These are phyloP conservation scores for Penicillium crustosum DNA, from an alignment of 2,329 filamentous ascomycete species.

Conservation along the genomic window DNA sequence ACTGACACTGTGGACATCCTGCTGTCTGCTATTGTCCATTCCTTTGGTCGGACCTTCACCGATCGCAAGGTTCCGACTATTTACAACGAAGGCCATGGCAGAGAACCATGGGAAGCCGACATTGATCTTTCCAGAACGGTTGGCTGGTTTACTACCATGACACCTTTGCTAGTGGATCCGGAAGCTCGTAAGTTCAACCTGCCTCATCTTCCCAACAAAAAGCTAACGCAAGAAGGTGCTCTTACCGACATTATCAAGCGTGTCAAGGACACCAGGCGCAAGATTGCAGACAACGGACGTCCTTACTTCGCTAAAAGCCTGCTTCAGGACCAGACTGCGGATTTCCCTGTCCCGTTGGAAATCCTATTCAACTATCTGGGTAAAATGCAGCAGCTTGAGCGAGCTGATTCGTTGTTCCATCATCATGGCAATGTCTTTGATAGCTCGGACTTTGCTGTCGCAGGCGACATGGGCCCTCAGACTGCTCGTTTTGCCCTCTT, in stretches of 20 bases:
- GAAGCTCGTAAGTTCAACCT: constrained; percentile 24
- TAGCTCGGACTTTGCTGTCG: constrained; percentile 32
- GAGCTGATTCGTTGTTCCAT: constrained; percentile 44
- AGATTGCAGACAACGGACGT: constrained; percentile 32
- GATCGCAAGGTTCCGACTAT: constrained; percentile 46
- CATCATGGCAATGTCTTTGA: constrained; percentile 40
- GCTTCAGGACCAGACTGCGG: constrained; percentile 32
- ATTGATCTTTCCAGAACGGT: constrained; percentile 51
- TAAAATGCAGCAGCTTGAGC: constrained; percentile 47
- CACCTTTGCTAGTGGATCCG: constrained; percentile 40
- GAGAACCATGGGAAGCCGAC: constrained; percentile 46
- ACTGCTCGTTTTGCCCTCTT: constrained; percentile 51
- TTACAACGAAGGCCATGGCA: constrained; percentile 53
- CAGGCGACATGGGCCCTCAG: constrained; percentile 46
- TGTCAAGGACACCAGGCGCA: constrained; percentile 43
- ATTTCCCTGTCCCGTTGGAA: constrained; percentile 43
- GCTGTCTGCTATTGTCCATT: constrained; percentile 42
- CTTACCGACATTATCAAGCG: constrained; percentile 36
- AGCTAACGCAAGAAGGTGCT: constrained; percentile 20
- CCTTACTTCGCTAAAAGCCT: constrained; percentile 38
- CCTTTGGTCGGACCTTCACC: constrained; percentile 46
- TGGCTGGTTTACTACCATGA: constrained; percentile 54
- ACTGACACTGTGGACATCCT: constrained; percentile 42
- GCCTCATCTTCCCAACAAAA: neutral
- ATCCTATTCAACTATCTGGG: constrained; percentile 44